These are phyloP conservation scores for Phytopythium chamaehyphon DNA, from an alignment of 352 stramenopile species.

Conservation along the genomic window DNA sequence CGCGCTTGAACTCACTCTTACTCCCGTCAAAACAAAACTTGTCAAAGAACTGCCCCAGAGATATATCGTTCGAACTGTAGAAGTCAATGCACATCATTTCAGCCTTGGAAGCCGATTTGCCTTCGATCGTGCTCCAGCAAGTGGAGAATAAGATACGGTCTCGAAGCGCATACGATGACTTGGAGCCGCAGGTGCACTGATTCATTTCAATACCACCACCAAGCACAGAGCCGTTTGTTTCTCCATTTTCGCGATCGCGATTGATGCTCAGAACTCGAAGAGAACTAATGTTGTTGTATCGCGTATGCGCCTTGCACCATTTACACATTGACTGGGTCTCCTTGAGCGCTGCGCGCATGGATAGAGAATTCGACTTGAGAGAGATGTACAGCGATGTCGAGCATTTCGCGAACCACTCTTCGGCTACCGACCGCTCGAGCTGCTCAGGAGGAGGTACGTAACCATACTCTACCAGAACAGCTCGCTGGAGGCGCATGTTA, in stretches of 20 bases:
- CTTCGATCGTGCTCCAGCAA: conserved; percentile 79
- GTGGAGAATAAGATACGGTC: conserved; percentile 81
- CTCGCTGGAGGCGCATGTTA: conserved; percentile 76
- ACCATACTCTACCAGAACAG: conserved; percentile 52
- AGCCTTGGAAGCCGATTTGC: conserved; percentile 70
- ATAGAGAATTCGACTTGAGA: conserved; percentile 84
- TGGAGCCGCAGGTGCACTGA: conserved; percentile 60
- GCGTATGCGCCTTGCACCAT: conserved; percentile 78
- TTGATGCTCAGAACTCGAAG: conserved; percentile 39
- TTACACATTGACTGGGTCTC: conserved; percentile 82
- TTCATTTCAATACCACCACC: conserved; percentile 10
- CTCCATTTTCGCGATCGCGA: conserved; percentile 11
- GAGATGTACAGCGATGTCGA: conserved; percentile 82
- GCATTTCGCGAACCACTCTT: conserved; percentile 79
- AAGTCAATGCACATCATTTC: conserved; percentile 90
- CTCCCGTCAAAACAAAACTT: conserved; percentile 75
- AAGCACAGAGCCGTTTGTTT: conserved; percentile 10
- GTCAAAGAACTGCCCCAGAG: conserved; percentile 74
- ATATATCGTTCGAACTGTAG: conserved; percentile 81
- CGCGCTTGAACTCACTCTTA: conserved; percentile 71
- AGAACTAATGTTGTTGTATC: conserved; percentile 83
- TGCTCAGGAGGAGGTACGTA: conserved; percentile 51
- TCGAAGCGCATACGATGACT: conserved; percentile 47
- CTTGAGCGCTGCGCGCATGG: conserved; percentile 76
- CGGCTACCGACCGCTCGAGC: conserved; percentile 56